A percentile compares a stretch with the other conserved stretches of the same genome.
Evolutionary conservation across 2,329 filamentous ascomycete genomes (phyloP).

Genomic region (Lecanicillium sp.): DNA sequence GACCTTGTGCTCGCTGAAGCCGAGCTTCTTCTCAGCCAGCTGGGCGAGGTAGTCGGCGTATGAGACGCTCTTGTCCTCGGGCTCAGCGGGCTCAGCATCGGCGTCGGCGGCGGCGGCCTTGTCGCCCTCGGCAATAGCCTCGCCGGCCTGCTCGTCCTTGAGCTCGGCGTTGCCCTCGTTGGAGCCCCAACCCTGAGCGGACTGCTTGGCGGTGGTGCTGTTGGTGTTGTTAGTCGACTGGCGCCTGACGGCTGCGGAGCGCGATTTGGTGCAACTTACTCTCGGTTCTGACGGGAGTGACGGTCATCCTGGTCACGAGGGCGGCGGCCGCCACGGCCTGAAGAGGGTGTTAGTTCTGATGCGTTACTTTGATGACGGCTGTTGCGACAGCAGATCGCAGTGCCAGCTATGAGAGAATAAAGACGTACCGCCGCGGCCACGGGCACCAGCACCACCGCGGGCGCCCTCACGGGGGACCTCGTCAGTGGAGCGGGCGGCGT

Average conservation of each 20-base stretch:
- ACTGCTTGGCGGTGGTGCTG: conserved; percentile 80
- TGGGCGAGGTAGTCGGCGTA: conserved; percentile 81
- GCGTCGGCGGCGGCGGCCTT: conserved; percentile 56
- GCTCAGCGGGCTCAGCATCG: conserved; percentile 48
- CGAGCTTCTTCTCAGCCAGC: conserved; percentile 66
- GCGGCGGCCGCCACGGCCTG: conserved; percentile 49
- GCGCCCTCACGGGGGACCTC: conserved; percentile 52
- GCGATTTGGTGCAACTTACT: conserved; percentile 33
- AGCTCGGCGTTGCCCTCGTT: conserved; percentile 75
- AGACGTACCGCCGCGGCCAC: conserved; percentile 52
- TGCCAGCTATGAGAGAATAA: conserved; percentile 6
- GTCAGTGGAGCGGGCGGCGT: conserved; percentile 73
- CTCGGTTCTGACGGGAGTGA: conserved; percentile 42
- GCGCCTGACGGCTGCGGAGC: background rate
- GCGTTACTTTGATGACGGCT: background rate
- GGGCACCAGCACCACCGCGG: conserved; percentile 58
- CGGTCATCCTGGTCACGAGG: conserved; percentile 52
- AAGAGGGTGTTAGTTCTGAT: conserved; percentile 6
- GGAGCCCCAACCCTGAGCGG: conserved; percentile 83
- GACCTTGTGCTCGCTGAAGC: conserved; percentile 58
- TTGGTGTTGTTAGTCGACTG: conserved; percentile 4
- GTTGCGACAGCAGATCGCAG: background rate
- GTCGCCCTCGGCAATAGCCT: conserved; percentile 80
- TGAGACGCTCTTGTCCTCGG: conserved; percentile 83
- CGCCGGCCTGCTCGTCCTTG: conserved; percentile 86